Base-by-base conservation (phyloP, 768 basidiomycete genomes). In the Termitomyces sp. region DNA sequence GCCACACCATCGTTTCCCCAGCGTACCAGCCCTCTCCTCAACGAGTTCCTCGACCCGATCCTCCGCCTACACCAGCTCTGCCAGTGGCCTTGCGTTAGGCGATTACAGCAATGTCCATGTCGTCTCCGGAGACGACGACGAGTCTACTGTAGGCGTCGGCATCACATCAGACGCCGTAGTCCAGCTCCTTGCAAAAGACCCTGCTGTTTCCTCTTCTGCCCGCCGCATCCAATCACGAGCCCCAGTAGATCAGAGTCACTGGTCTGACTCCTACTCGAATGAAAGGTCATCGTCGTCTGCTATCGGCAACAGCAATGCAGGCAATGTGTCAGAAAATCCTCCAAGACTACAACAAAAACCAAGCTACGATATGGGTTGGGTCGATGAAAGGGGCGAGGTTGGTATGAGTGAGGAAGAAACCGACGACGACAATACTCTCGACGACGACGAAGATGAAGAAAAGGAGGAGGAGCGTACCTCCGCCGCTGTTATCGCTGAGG, bases 321-420 rank as follows among this genome's bases (percentile, higher is more conserved):
- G 66, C 54, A 68, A 70, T 65, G 64, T 76, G 51, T 75, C 78
- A 38, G 82, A 85, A 56, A 66, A 63, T 61, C 60, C 74, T 14
- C 79, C 81, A 6, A 76, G 73, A 26, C 73, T 86, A 45, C 78
- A 80, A 20, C 80, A 84, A 63, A 85, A 86, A 65, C 82, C 83
- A n/a, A 88, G 86, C 67, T 88, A 86, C 68, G 90, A 92, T 66
- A 76, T 85, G 70, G 81, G 78, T 46, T 92, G 90, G 90, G 82
- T 87, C 53, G 73, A 87, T 70, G 81, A 82, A 59, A 80, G 79
- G 10, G 81, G 81, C 64, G 78, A 80, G 45, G 59, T 61, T 13
- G 63, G 61, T n/a, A 66, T 66, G 65, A 68, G 66, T 52, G 66
- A 68, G 54, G 63, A 80, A 70, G 72, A 69, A 69, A 77, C 66